These are phyloP conservation scores for Phytopythium chamaehyphon DNA, from an alignment of 352 stramenopile genomes.

Conservation along the genomic window DNA sequence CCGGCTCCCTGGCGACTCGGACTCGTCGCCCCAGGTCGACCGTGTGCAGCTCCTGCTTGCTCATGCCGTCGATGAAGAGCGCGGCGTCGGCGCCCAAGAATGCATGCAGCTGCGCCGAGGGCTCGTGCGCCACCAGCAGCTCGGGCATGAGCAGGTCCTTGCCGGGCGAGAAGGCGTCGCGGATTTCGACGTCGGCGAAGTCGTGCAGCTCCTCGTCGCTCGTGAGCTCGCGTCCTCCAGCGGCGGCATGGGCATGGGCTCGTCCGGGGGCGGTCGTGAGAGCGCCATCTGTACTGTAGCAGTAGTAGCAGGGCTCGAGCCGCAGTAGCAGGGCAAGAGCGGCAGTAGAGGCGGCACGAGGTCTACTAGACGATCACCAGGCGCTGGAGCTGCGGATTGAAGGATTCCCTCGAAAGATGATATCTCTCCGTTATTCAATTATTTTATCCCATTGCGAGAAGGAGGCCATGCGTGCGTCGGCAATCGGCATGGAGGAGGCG, in stretches of 20 bases:
- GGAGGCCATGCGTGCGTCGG: too few relatives aligned
- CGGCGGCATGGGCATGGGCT: conserved; percentile 12
- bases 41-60: conserved; percentile 20
- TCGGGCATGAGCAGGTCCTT: conserved; percentile 8
- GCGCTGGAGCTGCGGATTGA: too few relatives aligned
- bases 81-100: conserved; percentile 7
- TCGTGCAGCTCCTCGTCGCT: conserved; percentile 16
- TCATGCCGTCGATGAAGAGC: conserved; percentile 6
- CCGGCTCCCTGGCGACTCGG: too few relatives aligned
- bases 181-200: conserved; percentile 15
- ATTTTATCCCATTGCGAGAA: too few relatives aligned
- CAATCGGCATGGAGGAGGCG: background rate
- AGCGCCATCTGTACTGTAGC: too few relatives aligned
- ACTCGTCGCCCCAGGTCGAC: conserved; percentile 11
- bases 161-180: conserved; percentile 12
- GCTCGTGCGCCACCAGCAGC: background rate
- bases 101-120: background rate
- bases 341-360: too few relatives aligned
- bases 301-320: too few relatives aligned
- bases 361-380: too few relatives aligned
- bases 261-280: background rate
- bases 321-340: too few relatives aligned
- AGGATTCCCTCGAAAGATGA: too few relatives aligned
- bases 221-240: conserved; percentile 27
- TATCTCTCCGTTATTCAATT: too few relatives aligned